A percentile compares a stretch with the other conserved stretches of the same genome.
Evolutionary conservation across 768 basidiomycete species (phyloP).

Genomic region (Coprinopsis marcescibilis): DNA sequence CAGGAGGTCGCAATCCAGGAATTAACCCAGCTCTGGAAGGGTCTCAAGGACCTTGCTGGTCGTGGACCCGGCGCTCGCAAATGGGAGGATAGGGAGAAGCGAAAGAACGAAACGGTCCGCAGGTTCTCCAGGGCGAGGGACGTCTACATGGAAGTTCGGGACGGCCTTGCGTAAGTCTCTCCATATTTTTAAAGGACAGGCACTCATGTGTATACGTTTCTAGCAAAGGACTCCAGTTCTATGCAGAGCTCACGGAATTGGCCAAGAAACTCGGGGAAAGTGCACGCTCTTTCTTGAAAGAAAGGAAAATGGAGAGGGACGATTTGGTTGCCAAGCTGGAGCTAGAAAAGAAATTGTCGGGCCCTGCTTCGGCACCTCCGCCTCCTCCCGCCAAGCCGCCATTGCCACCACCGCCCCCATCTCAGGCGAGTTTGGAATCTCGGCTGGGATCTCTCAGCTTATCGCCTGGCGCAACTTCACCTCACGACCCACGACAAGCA

Average conservation of each 20-base stretch:
- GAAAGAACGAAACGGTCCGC: constrained; percentile 67
- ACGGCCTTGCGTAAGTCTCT: constrained; percentile 69
- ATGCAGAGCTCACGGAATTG: constrained; percentile 70
- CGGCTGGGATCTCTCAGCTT: not conserved
- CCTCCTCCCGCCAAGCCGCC: constrained; percentile 47
- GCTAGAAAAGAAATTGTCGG: constrained; percentile 56
- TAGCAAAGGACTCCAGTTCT: constrained; percentile 89
- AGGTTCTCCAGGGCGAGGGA: constrained; percentile 75
- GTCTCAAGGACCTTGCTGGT: constrained; percentile 65
- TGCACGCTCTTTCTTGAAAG: constrained; percentile 54
- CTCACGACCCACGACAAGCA: not conserved
- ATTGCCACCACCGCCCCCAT: constrained; percentile 30
- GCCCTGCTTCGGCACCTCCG: constrained; percentile 39
- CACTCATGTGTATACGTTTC: constrained; percentile 9
- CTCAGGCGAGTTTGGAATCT: constrained; percentile 7
- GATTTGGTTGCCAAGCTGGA: constrained; percentile 64
- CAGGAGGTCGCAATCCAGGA: constrained; percentile 74
- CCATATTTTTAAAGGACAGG: not conserved
- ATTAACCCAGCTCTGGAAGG: constrained; percentile 66
- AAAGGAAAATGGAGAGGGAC: constrained; percentile 67
- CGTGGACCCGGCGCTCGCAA: constrained; percentile 72
- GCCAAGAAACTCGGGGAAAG: constrained; percentile 51
- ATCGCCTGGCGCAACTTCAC: not conserved
- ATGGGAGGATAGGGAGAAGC: constrained; percentile 78
- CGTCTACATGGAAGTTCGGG: constrained; percentile 80